These are phyloP conservation scores for Pseudogymnoascus sp. DNA, from an alignment of 2,329 filamentous ascomycete species.

Conservation along the genomic window DNA sequence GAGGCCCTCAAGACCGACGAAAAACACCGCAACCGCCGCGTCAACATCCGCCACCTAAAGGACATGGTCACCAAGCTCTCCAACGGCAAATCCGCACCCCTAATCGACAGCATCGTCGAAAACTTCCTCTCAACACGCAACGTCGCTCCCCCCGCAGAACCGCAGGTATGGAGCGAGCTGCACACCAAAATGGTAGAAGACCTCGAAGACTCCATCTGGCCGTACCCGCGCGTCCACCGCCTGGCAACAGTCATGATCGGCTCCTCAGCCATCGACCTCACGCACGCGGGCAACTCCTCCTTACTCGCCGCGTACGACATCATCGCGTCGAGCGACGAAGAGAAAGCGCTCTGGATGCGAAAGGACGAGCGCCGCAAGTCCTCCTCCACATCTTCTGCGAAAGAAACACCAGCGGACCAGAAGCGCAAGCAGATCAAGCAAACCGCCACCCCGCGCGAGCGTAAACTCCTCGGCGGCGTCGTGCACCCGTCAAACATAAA, in stretches of 20 bases:
- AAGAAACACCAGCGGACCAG: slow-evolving; percentile 29
- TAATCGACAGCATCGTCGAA: slow-evolving; percentile 22
- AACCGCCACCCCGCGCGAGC: slow-evolving; percentile 68
- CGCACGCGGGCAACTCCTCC: slow-evolving; percentile 18
- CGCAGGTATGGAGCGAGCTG: slow-evolving; percentile 16
- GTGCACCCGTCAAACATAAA: slow-evolving; percentile 74
- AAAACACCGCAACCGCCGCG: slow-evolving; percentile 39
- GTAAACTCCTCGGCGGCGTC: slow-evolving; percentile 71
- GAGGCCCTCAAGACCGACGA: slow-evolving; percentile 39
- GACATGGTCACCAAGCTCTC: slow-evolving; percentile 44
- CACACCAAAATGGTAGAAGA: slow-evolving; percentile 23
- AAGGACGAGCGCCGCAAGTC: slow-evolving; percentile 19
- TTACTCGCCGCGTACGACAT: slow-evolving; percentile 33
- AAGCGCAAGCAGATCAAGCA: slow-evolving; percentile 39
- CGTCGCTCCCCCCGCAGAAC: slow-evolving; percentile 17
- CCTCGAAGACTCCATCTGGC: slow-evolving; percentile 46
- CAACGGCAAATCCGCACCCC: slow-evolving; percentile 18
- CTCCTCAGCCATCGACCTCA: slow-evolving; percentile 36
- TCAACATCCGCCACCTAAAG: slow-evolving; percentile 58
- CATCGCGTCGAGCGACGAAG: slow-evolving; percentile 37
- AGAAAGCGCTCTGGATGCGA: slow-evolving; percentile 34
- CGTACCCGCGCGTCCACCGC: slow-evolving; percentile 53
- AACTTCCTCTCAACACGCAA: slow-evolving; percentile 18
- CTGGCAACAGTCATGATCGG: slow-evolving; percentile 42
- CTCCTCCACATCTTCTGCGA: background rate